Percentiles rank a stretch among this genome's conserved stretches.
These are phyloP conservation scores for Allantophomopsis cytisporea DNA, from an alignment of 2,329 filamentous ascomycete genomes.

Conservation along the genomic window DNA sequence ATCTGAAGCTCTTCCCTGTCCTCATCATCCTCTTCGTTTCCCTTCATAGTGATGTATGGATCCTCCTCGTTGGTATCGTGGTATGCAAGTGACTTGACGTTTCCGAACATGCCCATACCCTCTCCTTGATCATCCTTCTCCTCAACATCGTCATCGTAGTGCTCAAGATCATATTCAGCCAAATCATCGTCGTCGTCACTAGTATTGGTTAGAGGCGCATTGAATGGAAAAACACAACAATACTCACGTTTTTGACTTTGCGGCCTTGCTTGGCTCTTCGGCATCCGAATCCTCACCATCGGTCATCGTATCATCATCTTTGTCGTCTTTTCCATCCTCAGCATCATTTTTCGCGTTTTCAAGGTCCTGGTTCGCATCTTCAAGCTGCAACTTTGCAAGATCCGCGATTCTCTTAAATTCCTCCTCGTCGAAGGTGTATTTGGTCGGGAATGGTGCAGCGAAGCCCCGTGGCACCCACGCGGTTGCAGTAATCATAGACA, in stretches of 20 bases:
- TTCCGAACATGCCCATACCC: conserved; percentile 85
- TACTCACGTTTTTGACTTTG: conserved; percentile 25
- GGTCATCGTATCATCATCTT: conserved; percentile 22
- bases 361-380: conserved; percentile 82
- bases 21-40: conserved; percentile 52
- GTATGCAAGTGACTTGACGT: conserved; percentile 85
- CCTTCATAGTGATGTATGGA: conserved; percentile 85
- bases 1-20: conserved; percentile 92
- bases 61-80: conserved; percentile 91
- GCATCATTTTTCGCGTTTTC: conserved; percentile 34
- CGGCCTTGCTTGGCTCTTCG: conserved; percentile 13
- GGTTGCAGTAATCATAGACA: conserved; percentile 43
- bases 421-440: conserved; percentile 43
- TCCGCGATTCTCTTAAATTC: conserved; percentile 44
- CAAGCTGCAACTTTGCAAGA: conserved; percentile 48
- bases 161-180: conserved; percentile 90
- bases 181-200: conserved; percentile 68
- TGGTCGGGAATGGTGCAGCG: conserved; percentile 41
- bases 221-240: conserved; percentile 1
- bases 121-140: conserved; percentile 49
- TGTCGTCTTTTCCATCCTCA: conserved; percentile 8
- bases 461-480: conserved; percentile 45
- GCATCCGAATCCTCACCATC: conserved; percentile 19
- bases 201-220: background rate
- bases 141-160: conserved; percentile 77